phyloP scores from a whole-genome alignment of 2,329 filamentous ascomycete genomes.

The Pezicula neosporulosa region DNA sequence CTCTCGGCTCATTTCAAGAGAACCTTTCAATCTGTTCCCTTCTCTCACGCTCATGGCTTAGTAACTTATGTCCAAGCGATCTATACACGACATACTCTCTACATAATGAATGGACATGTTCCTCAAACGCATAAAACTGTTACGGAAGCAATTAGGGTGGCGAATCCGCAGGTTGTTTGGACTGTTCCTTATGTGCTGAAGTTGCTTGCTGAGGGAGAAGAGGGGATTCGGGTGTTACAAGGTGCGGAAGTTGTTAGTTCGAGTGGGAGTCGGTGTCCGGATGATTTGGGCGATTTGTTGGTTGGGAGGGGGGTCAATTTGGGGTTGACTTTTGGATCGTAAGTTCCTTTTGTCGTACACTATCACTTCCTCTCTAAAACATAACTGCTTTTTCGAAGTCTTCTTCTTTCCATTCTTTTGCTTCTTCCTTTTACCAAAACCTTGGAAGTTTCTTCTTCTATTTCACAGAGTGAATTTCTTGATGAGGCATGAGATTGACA shows the following conservation, averaged over 20 bases:
- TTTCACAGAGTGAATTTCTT: no score
- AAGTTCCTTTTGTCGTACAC: constrained; percentile 18
- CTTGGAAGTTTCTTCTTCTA: no score
- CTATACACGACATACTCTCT: constrained; percentile 39
- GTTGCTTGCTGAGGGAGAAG: constrained; percentile 53
- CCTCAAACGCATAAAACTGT: constrained; percentile 50
- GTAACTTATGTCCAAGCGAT: constrained; percentile 47
- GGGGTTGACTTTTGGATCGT: constrained; percentile 53
- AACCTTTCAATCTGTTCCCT: constrained; percentile 49
- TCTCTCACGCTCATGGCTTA: constrained; percentile 57
- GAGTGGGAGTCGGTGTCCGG: constrained; percentile 55
- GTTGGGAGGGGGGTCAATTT: constrained; percentile 50
- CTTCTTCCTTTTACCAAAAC: neutral
- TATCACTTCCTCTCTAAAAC: no score
- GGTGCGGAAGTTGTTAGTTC: constrained; percentile 49
- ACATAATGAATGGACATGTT: constrained; percentile 49
- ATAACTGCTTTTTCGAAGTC: no score
- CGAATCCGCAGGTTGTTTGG: constrained; percentile 51
- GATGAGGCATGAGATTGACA: no score
- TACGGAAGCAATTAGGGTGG: constrained; percentile 36
- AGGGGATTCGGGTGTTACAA: constrained; percentile 46
- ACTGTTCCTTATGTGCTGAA: constrained; percentile 63
- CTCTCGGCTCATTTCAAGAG: constrained; percentile 1
- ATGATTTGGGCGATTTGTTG: constrained; percentile 52
- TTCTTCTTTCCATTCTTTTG: neutral